phyloP scores from a whole-genome alignment of 108 stramenopile species.

The Cyclotella baltica region DNA sequence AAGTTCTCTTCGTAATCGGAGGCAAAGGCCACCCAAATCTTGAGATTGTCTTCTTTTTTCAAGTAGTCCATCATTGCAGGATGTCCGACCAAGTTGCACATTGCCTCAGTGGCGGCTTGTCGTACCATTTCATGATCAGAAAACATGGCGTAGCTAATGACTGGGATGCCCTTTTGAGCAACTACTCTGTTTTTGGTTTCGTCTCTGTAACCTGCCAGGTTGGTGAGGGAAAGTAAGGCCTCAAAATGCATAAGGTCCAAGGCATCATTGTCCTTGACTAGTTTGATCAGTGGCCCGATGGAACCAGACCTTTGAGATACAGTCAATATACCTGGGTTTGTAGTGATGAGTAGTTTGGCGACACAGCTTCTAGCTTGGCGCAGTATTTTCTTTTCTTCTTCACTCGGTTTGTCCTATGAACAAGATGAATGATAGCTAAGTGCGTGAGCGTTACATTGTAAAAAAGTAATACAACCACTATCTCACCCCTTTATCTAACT shows the following conservation, averaged over 20 bases:
- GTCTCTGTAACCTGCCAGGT: constrained; percentile 87
- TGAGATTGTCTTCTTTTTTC: constrained; percentile 76
- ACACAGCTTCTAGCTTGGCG: constrained; percentile 87
- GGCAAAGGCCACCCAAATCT: constrained; percentile 90
- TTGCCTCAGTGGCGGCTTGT: constrained; percentile 94
- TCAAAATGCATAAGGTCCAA: constrained; percentile 95
- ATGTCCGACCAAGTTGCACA: constrained; percentile 92
- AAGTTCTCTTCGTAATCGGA: constrained; percentile 80
- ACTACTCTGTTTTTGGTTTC: constrained; percentile 90
- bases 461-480: neutral
- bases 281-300: constrained; percentile 88
- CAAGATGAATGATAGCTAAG: neutral
- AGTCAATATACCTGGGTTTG: constrained; percentile 90
- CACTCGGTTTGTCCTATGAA: constrained; percentile 57
- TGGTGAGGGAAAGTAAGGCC: constrained; percentile 93
- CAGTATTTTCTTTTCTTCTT: constrained; percentile 76
- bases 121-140: constrained; percentile 95
- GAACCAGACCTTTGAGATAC: constrained; percentile 89
- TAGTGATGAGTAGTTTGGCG: constrained; percentile 95
- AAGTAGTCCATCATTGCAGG: constrained; percentile 81
- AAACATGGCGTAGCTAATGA: constrained; percentile 92
- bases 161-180: constrained; percentile 81
- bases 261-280: constrained; percentile 88
- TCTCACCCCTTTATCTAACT: constrained; percentile 73
- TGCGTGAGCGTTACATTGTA: neutral